These are phyloP conservation scores for Skeletonema tropicum DNA, from an alignment of 108 stramenopile genomes.

Conservation along the genomic window DNA sequence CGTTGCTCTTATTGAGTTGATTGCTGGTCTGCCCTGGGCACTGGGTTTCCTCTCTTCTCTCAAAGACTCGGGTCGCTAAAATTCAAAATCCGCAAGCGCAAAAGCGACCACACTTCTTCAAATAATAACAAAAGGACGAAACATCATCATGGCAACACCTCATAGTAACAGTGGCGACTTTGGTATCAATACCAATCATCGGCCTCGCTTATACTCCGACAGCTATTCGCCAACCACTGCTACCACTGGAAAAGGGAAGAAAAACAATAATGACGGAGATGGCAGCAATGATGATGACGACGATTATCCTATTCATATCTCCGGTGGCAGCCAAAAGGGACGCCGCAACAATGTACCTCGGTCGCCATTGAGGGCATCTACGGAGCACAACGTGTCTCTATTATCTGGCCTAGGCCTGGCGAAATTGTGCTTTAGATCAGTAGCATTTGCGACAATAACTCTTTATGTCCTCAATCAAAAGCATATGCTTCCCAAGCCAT, in stretches of 20 bases:
- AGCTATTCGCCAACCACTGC: not conserved
- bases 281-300: slow-evolving; percentile 12
- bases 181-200: slow-evolving; percentile 1
- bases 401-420: slow-evolving; percentile 22
- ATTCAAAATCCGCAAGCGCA: too few species aligned
- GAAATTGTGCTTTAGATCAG: slow-evolving; percentile 26
- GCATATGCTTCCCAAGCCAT: slow-evolving; percentile 65
- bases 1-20: too few species aligned
- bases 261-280: slow-evolving; percentile 4
- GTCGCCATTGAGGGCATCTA: slow-evolving; percentile 1
- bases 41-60: too few species aligned
- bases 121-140: too few species aligned
- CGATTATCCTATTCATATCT: not conserved
- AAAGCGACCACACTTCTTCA: too few species aligned
- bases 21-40: too few species aligned
- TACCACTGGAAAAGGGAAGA: slow-evolving; percentile 18
- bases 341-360: not conserved
- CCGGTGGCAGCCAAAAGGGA: slow-evolving; percentile 6
- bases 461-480: slow-evolving; percentile 84
- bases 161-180: not conserved
- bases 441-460: slow-evolving; percentile 54
- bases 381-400: slow-evolving; percentile 4
- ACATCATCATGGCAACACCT: not conserved
- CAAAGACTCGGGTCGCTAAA: too few species aligned
- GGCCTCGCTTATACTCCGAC: not conserved